These are phyloP conservation scores for Nemania serpens DNA, from an alignment of 2,329 filamentous ascomycete genomes.

Conservation along the genomic window DNA sequence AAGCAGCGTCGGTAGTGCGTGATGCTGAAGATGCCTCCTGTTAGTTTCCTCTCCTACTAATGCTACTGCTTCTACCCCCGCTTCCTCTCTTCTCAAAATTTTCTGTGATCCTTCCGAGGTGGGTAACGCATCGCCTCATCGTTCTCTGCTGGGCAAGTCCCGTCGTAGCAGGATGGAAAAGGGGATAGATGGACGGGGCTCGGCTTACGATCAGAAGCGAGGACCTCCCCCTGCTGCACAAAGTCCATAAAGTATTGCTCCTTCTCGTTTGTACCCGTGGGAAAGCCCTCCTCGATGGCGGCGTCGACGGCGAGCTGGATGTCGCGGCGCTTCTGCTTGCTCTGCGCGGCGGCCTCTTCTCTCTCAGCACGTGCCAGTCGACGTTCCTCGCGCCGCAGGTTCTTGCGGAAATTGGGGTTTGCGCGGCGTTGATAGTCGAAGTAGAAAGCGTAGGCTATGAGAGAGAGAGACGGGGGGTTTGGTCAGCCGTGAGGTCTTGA, in stretches of 20 bases:
- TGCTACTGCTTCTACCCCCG: too few species aligned
- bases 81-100: not conserved
- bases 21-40: conserved; percentile 52
- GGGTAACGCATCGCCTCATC: not conserved
- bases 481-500: conserved; percentile 29
- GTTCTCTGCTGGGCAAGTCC: not conserved
- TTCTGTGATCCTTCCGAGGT: not conserved
- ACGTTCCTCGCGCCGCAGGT: conserved; percentile 76
- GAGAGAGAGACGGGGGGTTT: not conserved
- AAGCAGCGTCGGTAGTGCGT: conserved; percentile 78
- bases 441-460: conserved; percentile 66
- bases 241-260: conserved; percentile 97
- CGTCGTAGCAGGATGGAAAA: not conserved
- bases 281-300: conserved; percentile 91
- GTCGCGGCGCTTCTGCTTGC: conserved; percentile 69
- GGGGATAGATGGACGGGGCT: conserved; percentile 1
- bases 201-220: conserved; percentile 78
- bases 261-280: conserved; percentile 85
- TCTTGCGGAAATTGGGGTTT: conserved; percentile 67
- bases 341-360: conserved; percentile 69
- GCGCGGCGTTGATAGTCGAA: conserved; percentile 71
- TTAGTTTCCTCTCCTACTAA: conserved; percentile 2
- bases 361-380: conserved; percentile 72
- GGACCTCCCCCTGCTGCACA: conserved; percentile 83
- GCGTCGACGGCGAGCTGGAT: conserved; percentile 78